Evolutionary conservation across 352 stramenopile species (phyloP).

Genomic region (Pythium angustatum): DNA sequence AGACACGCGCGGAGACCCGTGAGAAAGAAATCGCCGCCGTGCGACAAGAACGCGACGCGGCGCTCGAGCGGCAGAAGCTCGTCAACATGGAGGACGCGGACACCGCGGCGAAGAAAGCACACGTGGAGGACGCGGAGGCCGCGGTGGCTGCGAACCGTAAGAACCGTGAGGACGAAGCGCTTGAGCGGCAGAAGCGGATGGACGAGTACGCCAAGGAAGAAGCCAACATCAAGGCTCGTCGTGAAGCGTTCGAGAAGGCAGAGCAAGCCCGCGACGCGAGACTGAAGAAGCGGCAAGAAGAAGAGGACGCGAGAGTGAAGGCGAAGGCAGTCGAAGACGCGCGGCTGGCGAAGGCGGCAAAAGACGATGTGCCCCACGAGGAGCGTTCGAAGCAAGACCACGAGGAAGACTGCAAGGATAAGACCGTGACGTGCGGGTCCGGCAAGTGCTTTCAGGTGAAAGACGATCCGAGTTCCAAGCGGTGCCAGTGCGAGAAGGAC

Average conservation of each 20-base stretch:
- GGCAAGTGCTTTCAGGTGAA: conserved; percentile 12
- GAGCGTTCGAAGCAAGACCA: conserved; percentile 4
- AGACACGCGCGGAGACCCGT: background rate
- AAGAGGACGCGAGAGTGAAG: background rate
- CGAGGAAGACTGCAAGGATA: conserved; percentile 4
- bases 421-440: background rate
- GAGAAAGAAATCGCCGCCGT: background rate
- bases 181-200: background rate
- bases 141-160: conserved; percentile 7
- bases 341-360: background rate
- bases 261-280: background rate
- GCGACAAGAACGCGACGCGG: background rate
- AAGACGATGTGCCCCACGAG: conserved; percentile 3
- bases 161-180: background rate
- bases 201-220: conserved; percentile 11
- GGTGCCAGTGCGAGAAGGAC: too few species aligned
- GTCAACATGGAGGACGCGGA: background rate
- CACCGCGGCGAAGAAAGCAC: background rate
- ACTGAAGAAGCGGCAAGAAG: background rate
- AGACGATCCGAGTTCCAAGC: too few species aligned
- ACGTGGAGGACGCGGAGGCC: background rate
- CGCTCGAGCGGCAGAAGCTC: background rate
- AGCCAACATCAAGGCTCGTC: conserved; percentile 5
- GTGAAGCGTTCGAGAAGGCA: background rate
- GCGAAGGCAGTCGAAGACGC: background rate